Percentiles rank a stretch among this genome's conserved stretches.
These are phyloP conservation scores for Arthromyces matolae DNA, from an alignment of 768 basidiomycete genomes.

Conservation along the genomic window DNA sequence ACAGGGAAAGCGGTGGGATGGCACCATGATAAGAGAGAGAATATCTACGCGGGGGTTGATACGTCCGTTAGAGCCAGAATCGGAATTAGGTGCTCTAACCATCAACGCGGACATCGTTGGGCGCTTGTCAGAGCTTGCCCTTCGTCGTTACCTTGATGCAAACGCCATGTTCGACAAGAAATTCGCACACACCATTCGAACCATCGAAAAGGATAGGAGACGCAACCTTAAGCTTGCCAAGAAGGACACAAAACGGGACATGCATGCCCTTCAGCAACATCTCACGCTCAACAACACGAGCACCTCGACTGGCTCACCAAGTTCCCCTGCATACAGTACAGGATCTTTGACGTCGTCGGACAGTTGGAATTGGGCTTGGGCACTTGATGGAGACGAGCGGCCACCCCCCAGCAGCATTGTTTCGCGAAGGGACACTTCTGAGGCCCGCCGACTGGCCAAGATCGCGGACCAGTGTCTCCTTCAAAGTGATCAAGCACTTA, in stretches of 20 bases:
- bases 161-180: conserved; percentile 60
- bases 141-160: conserved; percentile 74
- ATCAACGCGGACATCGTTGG: conserved; percentile 69
- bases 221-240: conserved; percentile 62
- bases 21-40: conserved; percentile 87
- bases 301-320: conserved; percentile 10
- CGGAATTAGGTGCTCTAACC: conserved; percentile 60
- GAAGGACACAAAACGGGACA: conserved; percentile 55
- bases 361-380: conserved; percentile 84
- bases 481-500: conserved; percentile 54
- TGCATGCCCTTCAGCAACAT: conserved; percentile 43
- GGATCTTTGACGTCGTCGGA: conserved; percentile 42
- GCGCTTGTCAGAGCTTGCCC: conserved; percentile 65
- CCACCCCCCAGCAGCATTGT: conserved; percentile 93
- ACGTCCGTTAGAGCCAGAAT: conserved; percentile 73
- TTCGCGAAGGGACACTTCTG: conserved; percentile 80
- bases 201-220: conserved; percentile 63
- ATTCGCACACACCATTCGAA: conserved; percentile 52
- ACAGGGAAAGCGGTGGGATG: conserved; percentile 38
- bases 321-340: conserved; percentile 27
- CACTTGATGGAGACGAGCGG: conserved; percentile 68
- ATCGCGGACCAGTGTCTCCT: conserved; percentile 67
- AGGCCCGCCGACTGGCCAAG: conserved; percentile 68
- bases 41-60: conserved; percentile 79
- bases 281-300: conserved; percentile 29